Evolutionary conservation across 2,329 filamentous ascomycete species (phyloP).

Genomic region (Fusarium succisae): DNA sequence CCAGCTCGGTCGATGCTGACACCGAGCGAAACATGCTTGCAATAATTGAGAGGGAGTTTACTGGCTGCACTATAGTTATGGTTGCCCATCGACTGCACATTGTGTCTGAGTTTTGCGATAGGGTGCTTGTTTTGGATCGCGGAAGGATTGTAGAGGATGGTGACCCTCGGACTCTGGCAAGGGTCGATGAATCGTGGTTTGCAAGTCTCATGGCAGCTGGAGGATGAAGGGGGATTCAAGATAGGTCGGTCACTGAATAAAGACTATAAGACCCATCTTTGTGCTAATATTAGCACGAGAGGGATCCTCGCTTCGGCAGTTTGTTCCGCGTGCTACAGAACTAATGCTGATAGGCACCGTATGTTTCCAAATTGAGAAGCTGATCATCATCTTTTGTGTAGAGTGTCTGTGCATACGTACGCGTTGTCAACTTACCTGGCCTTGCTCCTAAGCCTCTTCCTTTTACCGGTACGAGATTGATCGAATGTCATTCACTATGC

Average conservation of each 20-base stretch:
- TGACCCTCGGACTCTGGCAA: neutral
- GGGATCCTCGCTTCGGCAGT: too few species aligned
- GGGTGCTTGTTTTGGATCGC: neutral
- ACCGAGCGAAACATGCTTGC: neutral
- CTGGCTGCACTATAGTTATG: neutral
- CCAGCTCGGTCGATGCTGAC: neutral
- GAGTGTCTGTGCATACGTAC: neutral
- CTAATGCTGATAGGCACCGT: rapidly evolving
- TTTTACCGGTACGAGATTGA: neutral
- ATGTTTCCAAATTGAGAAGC: neutral
- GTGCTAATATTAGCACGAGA: rapidly evolving
- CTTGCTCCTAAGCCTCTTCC: neutral
- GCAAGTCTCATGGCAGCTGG: neutral
- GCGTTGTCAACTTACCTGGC: neutral
- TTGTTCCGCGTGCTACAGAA: neutral
- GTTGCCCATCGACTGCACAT: neutral
- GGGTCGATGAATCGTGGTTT: neutral
- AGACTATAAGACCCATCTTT: rapidly evolving
- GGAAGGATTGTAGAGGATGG: neutral
- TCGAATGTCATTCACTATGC: neutral
- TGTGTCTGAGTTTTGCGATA: neutral
- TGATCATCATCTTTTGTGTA: rapidly evolving
- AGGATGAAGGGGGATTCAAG: neutral
- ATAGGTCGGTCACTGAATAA: rapidly evolving
- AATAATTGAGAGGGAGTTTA: neutral